Evolutionary conservation across 805 yeast genomes (phyloP), one percentile per base, ranked within the genome.

Genomic region (Cyberlindnera americana): DNA sequence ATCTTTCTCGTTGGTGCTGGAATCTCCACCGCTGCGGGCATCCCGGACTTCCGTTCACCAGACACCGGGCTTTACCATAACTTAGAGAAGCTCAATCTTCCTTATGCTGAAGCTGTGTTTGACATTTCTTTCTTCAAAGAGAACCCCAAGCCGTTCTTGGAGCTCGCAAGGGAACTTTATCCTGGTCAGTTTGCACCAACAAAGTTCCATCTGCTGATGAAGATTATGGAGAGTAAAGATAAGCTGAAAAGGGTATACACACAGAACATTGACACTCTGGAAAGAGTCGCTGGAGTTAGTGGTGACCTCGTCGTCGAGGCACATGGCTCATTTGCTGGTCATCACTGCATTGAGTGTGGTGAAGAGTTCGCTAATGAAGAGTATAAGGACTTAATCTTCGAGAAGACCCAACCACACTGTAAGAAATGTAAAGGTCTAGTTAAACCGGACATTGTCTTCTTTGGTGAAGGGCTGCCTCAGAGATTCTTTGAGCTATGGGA

Each of bases 41-140:
- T 90, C 33, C 99, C 98, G 0, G 99, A 91, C 60, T 91, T 91
- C 60, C 70, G 98, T 50, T 80, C 95, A 15, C 97, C 97, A 1
- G 75, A 78, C 30, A 91, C 98, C 1, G 95, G 95, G 0, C 71
- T 91, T 6, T 91, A 91, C 54, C 77, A 89, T 47, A 91, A 91
- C 57, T 66, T 91, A 37, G 70, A 82, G 16, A 71, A 77, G 47
- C 68, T 90, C 27, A 72, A 85, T 25, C 66, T 91, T 35, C 98
- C 98, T 6, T 89, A 77, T 58, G 93, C 97, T 1, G 99, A 91
- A 57, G 97, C 97, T 0, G 96, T 91, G 2, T 91, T 91, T 59
- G 97, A 90, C 56, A 81, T 91, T 29, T 90, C 81, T 15, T 91
- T 76, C 58, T 87, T 88, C 61, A 65, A 72, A 33, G 69, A 83